Evolutionary conservation across 495 filamentous ascomycete species (phyloP).

Genomic region (Lasiosphaeriaceae sp.): DNA sequence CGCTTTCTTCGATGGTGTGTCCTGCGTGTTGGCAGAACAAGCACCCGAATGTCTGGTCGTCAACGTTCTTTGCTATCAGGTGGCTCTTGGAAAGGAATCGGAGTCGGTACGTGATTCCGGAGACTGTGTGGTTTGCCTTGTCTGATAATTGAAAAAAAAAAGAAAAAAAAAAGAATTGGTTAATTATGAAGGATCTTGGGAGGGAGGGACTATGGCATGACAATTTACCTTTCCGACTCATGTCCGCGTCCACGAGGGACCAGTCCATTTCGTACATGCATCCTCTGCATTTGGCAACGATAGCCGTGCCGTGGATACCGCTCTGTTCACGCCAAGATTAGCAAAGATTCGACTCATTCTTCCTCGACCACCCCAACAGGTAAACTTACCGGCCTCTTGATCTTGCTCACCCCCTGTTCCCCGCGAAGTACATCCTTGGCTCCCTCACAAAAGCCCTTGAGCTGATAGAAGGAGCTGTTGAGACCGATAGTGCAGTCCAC

Average conservation of each 20-base stretch:
- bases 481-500: constrained; percentile 31
- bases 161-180: no score
- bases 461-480: constrained; percentile 34
- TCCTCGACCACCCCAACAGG: no score
- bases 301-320: constrained; percentile 10
- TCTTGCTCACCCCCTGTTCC: constrained; percentile 34
- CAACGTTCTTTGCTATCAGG: constrained; percentile 29
- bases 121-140: constrained; percentile 31
- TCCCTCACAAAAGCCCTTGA: constrained; percentile 43
- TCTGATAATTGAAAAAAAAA: background rate
- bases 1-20: constrained; percentile 32
- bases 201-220: no score
- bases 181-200: background rate
- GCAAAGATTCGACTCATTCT: no score
- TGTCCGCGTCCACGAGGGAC: constrained; percentile 33
- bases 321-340: no score
- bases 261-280: constrained; percentile 40
- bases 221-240: constrained; percentile 14
- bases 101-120: constrained; percentile 33
- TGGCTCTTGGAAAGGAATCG: constrained; percentile 43
- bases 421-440: constrained; percentile 34
- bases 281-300: constrained; percentile 36
- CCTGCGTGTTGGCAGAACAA: constrained; percentile 40
- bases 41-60: constrained; percentile 38
- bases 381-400: constrained; percentile 29